Base-by-base conservation (phyloP, 2,329 filamentous ascomycete genomes). In the Zymoseptoria ardabiliae region DNA sequence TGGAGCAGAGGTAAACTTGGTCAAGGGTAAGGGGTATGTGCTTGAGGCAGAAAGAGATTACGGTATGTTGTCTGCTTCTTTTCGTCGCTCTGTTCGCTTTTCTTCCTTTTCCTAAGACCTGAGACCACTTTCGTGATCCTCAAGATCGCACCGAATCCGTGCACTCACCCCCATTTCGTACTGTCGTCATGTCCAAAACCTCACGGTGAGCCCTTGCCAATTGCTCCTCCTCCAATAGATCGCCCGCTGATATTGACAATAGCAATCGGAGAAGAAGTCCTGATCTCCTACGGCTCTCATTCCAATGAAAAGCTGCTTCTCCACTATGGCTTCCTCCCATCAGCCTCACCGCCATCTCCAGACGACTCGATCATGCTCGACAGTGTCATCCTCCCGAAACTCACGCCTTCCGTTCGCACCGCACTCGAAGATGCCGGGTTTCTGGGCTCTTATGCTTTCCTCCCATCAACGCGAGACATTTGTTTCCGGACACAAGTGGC, bases 251-350 rank as follows among this genome's bases (percentile, higher is more conserved):
- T 50, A 23, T n/a, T 11, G 2, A 45, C 19, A 13, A 22, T 22
- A 66, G 62, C 53, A 48, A 21, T 60, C 17, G 54, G 57, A 13
- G 58, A 60, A 20, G 88, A 91, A 73, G 75, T 92, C 0, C 83
- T 81, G 61, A 83, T 89, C 23, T 84, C 81, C 25, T 92, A 92
- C 66, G 89, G 89, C 2, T 71, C 79, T 1, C 88, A 91, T 70
- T 81, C 81, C 25, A 89, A 90, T 63, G 88, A 91, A 69, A 88
- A 89, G 65, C 74, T 91, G 19, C 79, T 91, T 2, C 81, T 83
- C 0, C 88, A 91, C 72, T 92, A 81, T 58, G 78, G 78, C n/a
- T 81, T 81, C 66, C 71, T 79, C 13, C 70, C 52, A 1, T 41
- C 53, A 53, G 5, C 58, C 8, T 28, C 56, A 6, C 51, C 59